A percentile compares a stretch with the other conserved stretches of the same genome.
Conservation (phyloP, 1,284 basidiomycete genomes). For the Mycena citricolor region DNA sequence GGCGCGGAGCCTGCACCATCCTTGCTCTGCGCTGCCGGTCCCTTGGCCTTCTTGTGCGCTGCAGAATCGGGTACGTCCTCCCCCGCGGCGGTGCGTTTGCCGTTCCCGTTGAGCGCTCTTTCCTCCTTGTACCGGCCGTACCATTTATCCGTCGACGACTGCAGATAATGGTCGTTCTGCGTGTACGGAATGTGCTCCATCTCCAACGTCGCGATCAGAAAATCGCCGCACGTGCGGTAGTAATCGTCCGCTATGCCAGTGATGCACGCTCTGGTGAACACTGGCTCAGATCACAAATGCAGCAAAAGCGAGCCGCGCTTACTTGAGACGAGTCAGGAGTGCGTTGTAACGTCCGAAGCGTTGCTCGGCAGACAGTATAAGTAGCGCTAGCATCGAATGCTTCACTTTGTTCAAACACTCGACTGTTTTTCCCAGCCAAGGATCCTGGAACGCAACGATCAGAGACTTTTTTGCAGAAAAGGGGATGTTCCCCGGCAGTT, state of each 20-base stretch:
- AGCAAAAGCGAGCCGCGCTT: constrained; percentile 5
- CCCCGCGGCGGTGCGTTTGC: too few species aligned
- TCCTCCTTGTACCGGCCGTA: constrained; percentile 36
- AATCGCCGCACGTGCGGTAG: constrained; percentile 23
- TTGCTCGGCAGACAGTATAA: constrained; percentile 25
- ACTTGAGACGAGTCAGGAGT: constrained; percentile 31
- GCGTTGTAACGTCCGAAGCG: constrained; percentile 32
- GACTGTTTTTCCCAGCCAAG: constrained; percentile 30
- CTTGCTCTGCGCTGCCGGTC: too few species aligned
- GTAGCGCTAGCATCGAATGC: constrained; percentile 16
- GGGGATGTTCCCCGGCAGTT: constrained; percentile 26
- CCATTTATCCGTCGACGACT: constrained; percentile 35
- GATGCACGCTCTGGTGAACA: constrained; percentile 26
- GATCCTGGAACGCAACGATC: constrained; percentile 29
- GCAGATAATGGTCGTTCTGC: constrained; percentile 41
- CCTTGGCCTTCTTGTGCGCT: neutral
- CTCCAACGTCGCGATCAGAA: constrained; percentile 32
- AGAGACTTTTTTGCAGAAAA: constrained; percentile 25
- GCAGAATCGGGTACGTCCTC: constrained; percentile 12
- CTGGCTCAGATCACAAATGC: neutral
- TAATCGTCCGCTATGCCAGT: constrained; percentile 30
- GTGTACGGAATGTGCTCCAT: constrained; percentile 40
- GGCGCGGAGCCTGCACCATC: too few species aligned
- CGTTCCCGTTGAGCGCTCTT: constrained; percentile 22
- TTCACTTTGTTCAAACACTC: constrained; percentile 32